Base-by-base conservation (phyloP, 1,284 basidiomycete species). In the Vanrija pseudolonga region DNA sequence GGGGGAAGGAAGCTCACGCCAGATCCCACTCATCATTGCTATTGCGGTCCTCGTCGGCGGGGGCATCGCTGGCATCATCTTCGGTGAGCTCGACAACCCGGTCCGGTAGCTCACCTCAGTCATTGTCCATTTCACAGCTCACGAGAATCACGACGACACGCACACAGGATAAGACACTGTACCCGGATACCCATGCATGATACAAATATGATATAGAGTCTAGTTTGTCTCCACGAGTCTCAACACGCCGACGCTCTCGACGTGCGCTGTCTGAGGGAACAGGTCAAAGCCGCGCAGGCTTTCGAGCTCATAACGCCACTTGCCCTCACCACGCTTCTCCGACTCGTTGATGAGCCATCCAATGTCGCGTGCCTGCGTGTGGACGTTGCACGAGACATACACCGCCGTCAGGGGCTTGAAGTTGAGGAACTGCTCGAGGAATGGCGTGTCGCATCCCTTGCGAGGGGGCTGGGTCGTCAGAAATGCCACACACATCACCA, bases 351-450 rank as follows among this genome's bases (percentile, higher is more conserved):
- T 54, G 41, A 66, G 49, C 49, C 50, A 57, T 26, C 55, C 48
- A 43, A 48, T 54, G 39, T 55, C 58, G 23, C 57, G 46, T 17
- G 79, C 79, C 69, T 80, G 79, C 0, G 79, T 80, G 61, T 80
- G 79, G 7, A 81, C 94, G 73, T 98, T 98, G 74, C 95, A 98
- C 67, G 87, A 90, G 56, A 96, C 90, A 72, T 96, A 96, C 51
- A 94, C 88, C 52, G 95, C 82, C 11, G 83, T 85, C 50, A 78
- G 77, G 2, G 86, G 83, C 24, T 84, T 77, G 71, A 95, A 93
- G 5, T 71, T 72, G 46, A 93, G 71, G 43, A 95, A 76, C 77
- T 96, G 92, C 32, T 82, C 76, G 43, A 96, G 79, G 75, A 95
- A 96, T 3, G 81, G 80, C 47, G 84, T 82, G 72, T 94, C 90